Base-by-base conservation (phyloP, 495 filamentous ascomycete species). In the Penicillium atrosanguineum region DNA sequence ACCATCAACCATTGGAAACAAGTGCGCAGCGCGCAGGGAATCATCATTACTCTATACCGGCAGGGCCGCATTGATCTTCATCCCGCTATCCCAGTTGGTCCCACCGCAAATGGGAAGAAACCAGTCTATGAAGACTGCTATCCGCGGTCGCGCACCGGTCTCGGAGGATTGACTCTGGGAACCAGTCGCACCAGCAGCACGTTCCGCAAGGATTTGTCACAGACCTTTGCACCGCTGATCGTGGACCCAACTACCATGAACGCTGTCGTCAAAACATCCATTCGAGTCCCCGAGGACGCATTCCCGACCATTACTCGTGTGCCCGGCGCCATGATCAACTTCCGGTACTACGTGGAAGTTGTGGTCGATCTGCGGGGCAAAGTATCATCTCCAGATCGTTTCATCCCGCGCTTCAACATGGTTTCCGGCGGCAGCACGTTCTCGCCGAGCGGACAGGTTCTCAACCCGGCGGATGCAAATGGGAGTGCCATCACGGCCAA, bases 291-390 rank as follows among this genome's bases (percentile, higher is more conserved):
- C 0, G 90, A 92, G 55, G 91, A 96, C 57, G 83, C 84, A 0
- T 98, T 98, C 60, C 93, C 94, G 3, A 95, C 92, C 7, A 97
- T 98, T 53, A 86, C 82, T 12, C 85, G 82, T 50, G 90, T 96
- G 4, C 94, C 94, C 0, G 90, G 92, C 19, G 83, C 85, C 21
- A 91, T 96, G 81, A 95, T 98, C 54, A 89, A 85, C 55, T 97
- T 98, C 71, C 88, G 86, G 58, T 97, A 98, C 64, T 89, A 88
- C 58, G 80, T 96, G 21, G 94, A 98, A 66, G 88, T 96, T 3
- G 86, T 97, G 19, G 80, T 96, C 2, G 94, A 98, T 62, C 75
- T 97, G 8, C 90, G 93, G 25, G 91, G 93, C 14, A 96, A 90
- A 62, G 76, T 96, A 5, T 83, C 84, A 19, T 83, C 85, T 6